Evolutionary conservation across 805 yeast genomes (phyloP).

Genomic region (Yarrowia osloensis): DNA sequence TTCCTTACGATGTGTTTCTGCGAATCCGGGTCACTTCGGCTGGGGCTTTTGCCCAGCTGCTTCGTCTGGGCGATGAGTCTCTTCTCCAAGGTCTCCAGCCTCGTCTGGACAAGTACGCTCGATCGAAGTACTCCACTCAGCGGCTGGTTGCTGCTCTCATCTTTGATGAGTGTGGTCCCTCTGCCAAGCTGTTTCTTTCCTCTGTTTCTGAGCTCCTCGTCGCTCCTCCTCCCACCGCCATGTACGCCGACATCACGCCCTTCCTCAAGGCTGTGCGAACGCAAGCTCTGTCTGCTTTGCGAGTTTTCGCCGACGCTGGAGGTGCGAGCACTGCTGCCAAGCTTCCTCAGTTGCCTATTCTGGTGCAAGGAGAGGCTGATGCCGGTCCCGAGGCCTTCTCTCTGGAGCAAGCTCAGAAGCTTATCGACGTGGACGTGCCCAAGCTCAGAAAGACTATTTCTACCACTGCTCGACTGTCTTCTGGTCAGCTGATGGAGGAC

Average conservation of each 20-base stretch:
- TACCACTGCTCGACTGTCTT: conserved; percentile 68
- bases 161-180: conserved; percentile 58
- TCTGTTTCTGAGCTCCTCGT: not conserved
- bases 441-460: conserved; percentile 63
- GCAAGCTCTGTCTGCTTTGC: conserved; percentile 79
- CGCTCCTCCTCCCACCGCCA: conserved; percentile 40
- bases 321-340: conserved; percentile 62
- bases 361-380: conserved; percentile 90
- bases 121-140: conserved; percentile 76
- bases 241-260: conserved; percentile 83
- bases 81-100: conserved; percentile 32
- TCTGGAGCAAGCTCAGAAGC: conserved; percentile 70
- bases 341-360: conserved; percentile 80
- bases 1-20: conserved; percentile 73
- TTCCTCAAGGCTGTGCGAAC: conserved; percentile 81
- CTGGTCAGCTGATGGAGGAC: conserved; percentile 74
- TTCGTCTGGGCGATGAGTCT: conserved; percentile 36
- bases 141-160: conserved; percentile 68
- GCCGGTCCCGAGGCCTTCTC: conserved; percentile 95
- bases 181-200: conserved; percentile 6
- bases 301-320: conserved; percentile 75
- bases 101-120: conserved; percentile 46
- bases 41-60: conserved; percentile 64
- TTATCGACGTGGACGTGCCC: conserved; percentile 64
- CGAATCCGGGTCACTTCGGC: conserved; percentile 77